Evolutionary conservation across 2,329 filamentous ascomycete genomes (phyloP).

Genomic region (Diaporthe australafricana): DNA sequence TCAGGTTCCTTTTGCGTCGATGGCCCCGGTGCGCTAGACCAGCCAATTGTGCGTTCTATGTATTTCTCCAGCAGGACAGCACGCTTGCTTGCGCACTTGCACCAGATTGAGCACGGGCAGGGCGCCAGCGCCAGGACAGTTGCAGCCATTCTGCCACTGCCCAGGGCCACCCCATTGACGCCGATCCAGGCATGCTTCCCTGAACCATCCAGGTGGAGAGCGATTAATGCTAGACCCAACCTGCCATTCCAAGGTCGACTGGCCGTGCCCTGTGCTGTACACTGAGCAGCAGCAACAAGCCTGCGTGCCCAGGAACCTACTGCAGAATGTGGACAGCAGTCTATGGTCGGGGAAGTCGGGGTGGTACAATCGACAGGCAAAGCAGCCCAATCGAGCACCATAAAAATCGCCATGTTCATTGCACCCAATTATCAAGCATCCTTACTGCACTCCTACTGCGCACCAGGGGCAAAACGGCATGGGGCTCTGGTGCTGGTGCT

Average conservation of each 20-base stretch:
- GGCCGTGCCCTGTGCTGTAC: not conserved
- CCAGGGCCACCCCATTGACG: slow-evolving; percentile 1
- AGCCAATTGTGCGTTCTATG: not conserved
- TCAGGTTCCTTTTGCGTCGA: slow-evolving; percentile 30
- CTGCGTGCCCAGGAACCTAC: slow-evolving; percentile 5
- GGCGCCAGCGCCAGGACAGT: not conserved
- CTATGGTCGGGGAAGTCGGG: not conserved
- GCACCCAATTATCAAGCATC: not conserved
- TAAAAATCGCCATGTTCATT: not conserved
- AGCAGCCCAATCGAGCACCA: not conserved
- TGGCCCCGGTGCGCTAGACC: slow-evolving; percentile 18
- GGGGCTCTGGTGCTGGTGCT: not conserved
- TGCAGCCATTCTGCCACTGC: slow-evolving; percentile 12
- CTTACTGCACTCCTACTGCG: slow-evolving; percentile 5
- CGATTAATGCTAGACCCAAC: slow-evolving; percentile 13
- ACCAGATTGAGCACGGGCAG: not conserved
- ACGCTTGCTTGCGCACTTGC: not conserved
- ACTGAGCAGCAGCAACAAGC: not conserved
- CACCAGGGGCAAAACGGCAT: not conserved
- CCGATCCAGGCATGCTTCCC: slow-evolving; percentile 19
- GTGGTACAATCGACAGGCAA: not conserved
- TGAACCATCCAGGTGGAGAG: slow-evolving; percentile 14
- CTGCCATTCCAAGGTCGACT: slow-evolving; percentile 14
- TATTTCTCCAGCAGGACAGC: slow-evolving; percentile 19
- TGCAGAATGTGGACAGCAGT: not conserved